Evolutionary conservation across 2,329 filamentous ascomycete species (phyloP).

Genomic region (Cucurbitaria berberidis): DNA sequence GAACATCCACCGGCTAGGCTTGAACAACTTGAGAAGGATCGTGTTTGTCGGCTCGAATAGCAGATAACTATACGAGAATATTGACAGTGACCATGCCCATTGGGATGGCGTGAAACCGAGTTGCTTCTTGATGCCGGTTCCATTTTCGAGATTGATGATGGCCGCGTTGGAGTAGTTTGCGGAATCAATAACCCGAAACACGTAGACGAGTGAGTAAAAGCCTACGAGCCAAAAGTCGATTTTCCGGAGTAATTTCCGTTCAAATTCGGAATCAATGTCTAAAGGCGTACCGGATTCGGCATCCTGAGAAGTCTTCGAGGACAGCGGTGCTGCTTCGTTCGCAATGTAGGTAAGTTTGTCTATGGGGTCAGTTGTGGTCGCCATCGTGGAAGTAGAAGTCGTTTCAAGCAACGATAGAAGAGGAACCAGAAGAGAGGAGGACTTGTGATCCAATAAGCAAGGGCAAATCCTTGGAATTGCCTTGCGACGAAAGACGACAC

Average conservation of each 20-base stretch:
- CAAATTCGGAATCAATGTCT: constrained; percentile 2
- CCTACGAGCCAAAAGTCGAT: constrained; percentile 37
- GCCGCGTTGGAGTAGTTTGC: constrained; percentile 40
- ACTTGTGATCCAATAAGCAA: not conserved
- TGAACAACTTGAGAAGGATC: constrained; percentile 25
- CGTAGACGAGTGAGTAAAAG: constrained; percentile 42
- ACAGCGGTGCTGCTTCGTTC: constrained; percentile 4
- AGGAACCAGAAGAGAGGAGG: not conserved
- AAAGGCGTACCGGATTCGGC: constrained; percentile 5
- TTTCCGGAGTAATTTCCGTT: constrained; percentile 29
- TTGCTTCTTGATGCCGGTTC: constrained; percentile 42
- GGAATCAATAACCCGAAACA: constrained; percentile 40
- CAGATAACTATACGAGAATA: constrained; percentile 44
- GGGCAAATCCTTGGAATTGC: not conserved
- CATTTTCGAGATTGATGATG: constrained; percentile 44
- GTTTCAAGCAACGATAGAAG: not conserved
- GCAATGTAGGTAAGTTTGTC: constrained; percentile 20
- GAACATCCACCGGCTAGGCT: constrained; percentile 27
- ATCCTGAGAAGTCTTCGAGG: constrained; percentile 5
- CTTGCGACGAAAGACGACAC: not conserved
- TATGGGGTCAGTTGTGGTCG: constrained; percentile 9
- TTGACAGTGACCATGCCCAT: constrained; percentile 42
- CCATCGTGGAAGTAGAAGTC: constrained; percentile 4
- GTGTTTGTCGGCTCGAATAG: constrained; percentile 35
- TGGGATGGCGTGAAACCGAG: constrained; percentile 34